phyloP scores from a whole-genome alignment of 2,329 filamentous ascomycete genomes.

The Lecanicillium sp. region DNA sequence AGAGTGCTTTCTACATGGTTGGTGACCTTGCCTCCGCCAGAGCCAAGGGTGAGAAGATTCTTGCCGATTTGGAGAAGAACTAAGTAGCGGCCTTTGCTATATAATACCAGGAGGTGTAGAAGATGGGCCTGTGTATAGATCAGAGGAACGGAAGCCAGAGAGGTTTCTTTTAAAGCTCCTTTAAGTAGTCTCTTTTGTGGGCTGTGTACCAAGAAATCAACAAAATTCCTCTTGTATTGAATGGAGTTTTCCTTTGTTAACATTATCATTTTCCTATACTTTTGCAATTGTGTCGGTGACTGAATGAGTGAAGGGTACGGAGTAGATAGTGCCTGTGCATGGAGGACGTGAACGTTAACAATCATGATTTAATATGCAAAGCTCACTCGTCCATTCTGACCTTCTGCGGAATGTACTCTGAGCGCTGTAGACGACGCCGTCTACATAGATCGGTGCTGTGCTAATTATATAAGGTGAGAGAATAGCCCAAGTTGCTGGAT shows the following conservation, averaged over 20 bases:
- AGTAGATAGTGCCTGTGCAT: too few relatives aligned
- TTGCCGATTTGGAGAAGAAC: conserved; percentile 79
- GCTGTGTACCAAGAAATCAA: conserved; percentile 56
- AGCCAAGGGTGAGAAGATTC: conserved; percentile 99
- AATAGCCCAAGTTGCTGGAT: too few relatives aligned
- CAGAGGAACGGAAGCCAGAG: conserved; percentile 46
- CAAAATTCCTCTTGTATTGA: conserved; percentile 41
- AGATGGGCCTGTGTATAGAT: conserved; percentile 51
- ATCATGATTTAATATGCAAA: too few relatives aligned
- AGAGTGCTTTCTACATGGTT: conserved; percentile 97
- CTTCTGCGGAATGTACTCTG: too few relatives aligned
- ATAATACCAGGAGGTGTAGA: conserved; percentile 31
- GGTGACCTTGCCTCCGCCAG: conserved; percentile 90
- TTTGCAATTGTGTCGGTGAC: background rate
- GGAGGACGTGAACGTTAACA: too few relatives aligned
- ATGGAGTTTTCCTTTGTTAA: conserved; percentile 23
- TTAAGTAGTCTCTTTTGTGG: conserved; percentile 51
- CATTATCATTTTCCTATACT: conserved; percentile 1
- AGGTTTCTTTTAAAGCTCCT: conserved; percentile 47
- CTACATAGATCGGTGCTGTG: too few relatives aligned
- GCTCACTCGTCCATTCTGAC: background rate
- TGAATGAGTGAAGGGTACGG: too few relatives aligned
- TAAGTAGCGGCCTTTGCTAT: conserved; percentile 34
- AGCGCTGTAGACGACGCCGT: too few relatives aligned
- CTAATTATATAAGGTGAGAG: too few relatives aligned